Evolutionary conservation across 2,329 filamentous ascomycete species (phyloP), one percentile per base, ranked within the genome.

Genomic region (Phaeosphaeriaceae sp.): DNA sequence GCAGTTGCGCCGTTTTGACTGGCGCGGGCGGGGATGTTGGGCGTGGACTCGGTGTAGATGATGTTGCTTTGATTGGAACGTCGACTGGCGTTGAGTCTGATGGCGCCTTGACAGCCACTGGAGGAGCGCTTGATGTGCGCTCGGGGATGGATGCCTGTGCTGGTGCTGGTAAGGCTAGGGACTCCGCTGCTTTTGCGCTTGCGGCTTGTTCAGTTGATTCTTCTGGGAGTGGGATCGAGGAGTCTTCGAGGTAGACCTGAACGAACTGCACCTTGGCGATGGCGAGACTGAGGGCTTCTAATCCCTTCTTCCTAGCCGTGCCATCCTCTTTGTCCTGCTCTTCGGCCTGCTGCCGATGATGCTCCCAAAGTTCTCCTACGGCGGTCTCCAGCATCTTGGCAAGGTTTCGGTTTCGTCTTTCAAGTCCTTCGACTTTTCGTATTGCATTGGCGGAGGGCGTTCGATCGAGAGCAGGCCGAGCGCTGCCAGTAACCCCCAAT

Each of bases 381-480:
- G 88, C 87, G 60, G 87, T 86, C 53, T 89, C 86, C 10, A 94
- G 83, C 83, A 93, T 87, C 27, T 81, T 78, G 1, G 89, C 88
- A 19, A 94, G 76, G 58, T 87, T 85, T 63, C 82, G 83, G 66
- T 92, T 93, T 48, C 91, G 84, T 51, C 78, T 80, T 67, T 92
- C 88, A 61, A 92, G 78, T 6, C 62, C 67, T 53, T 70, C 71
- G n/a, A 77, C 65, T 53, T 70, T 77, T 54, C 61, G 67, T 9
- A 72, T 36, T 1, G 67, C 59, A 46, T 72, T 69, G 40, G 54
- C 48, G 11, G 74, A 75, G 10, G 61, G 54, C 13, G 47, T 52
- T 52, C 69, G 67, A 17, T 67, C 65, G 1, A 73, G 25, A 10
- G 51, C 58, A 42, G 72, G 70, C 40, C 65, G 65, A 19, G 55